Percentiles rank a stretch among this genome's conserved stretches.
phyloP scores from a whole-genome alignment of 768 basidiomycete genomes.

The Lyophyllum semitale region DNA sequence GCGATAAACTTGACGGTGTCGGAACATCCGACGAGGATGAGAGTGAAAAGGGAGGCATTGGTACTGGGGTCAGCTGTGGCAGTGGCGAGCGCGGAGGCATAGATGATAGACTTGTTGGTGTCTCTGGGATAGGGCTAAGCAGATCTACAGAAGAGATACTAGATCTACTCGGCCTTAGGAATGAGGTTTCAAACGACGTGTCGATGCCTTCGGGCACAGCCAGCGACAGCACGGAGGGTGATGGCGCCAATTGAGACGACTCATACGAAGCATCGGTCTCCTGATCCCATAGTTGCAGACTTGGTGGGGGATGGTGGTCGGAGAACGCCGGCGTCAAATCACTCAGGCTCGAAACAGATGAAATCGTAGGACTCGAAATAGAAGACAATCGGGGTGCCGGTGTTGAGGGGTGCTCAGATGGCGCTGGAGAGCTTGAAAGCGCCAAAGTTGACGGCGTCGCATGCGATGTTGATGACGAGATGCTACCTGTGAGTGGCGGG shows the following conservation, averaged over 20 bases:
- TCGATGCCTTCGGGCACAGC: constrained; percentile 64
- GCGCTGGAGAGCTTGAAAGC: constrained; percentile 21
- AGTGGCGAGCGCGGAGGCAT: constrained; percentile 32
- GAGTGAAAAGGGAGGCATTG: constrained; percentile 33
- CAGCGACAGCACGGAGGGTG: constrained; percentile 58
- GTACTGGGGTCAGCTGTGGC: constrained; percentile 40
- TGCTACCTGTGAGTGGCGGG: constrained; percentile 9
- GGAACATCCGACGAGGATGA: constrained; percentile 28
- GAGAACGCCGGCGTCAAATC: constrained; percentile 46
- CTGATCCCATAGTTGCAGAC: constrained; percentile 52
- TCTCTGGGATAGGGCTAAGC: constrained; percentile 47
- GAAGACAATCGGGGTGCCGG: constrained; percentile 18
- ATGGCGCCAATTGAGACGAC: constrained; percentile 72
- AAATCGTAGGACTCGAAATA: constrained; percentile 21
- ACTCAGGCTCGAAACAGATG: constrained; percentile 36
- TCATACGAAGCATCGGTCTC: constrained; percentile 75
- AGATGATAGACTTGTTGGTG: constrained; percentile 30
- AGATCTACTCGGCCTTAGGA: constrained; percentile 64
- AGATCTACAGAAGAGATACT: constrained; percentile 43
- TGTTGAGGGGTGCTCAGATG: constrained; percentile 22
- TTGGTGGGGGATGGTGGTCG: constrained; percentile 36
- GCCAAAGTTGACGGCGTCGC: constrained; percentile 20
- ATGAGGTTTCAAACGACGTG: constrained; percentile 72
- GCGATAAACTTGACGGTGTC: constrained; percentile 35
- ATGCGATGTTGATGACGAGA: constrained; percentile 16